Evolutionary conservation across 1,284 basidiomycete species (phyloP).

Genomic region (Puccinia horiana): DNA sequence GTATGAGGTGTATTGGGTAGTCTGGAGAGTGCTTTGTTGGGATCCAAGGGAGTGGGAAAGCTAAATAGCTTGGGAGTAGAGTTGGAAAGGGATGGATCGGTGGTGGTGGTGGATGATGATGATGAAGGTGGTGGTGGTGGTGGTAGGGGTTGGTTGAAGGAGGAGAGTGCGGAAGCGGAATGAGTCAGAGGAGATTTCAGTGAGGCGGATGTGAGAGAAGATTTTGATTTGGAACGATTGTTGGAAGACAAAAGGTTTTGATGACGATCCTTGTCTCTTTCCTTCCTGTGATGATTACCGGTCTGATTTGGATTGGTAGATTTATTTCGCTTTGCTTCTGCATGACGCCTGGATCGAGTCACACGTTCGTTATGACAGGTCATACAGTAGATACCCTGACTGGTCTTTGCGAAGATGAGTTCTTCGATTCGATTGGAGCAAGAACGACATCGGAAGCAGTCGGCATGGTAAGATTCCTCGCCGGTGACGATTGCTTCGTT

Average conservation of each 20-base stretch:
- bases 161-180: neutral
- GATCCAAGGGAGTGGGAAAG: neutral
- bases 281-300: conserved; percentile 14
- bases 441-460: conserved; percentile 96
- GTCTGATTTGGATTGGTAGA: neutral
- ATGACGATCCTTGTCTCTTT: conserved; percentile 7
- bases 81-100: neutral
- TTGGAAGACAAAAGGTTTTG: conserved; percentile 17
- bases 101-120: neutral
- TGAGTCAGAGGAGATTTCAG: neutral
- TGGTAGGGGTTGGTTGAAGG: neutral
- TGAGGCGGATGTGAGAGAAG: neutral
- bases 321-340: conserved; percentile 68
- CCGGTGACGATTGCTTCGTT: conserved; percentile 99
- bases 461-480: conserved; percentile 96
- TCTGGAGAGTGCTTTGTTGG: neutral
- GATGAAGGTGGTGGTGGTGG: neutral
- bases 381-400: conserved; percentile 98
- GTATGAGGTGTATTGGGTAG: conserved; percentile 19
- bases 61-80: neutral
- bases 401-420: conserved; percentile 96
- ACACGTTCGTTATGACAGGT: conserved; percentile 94
- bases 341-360: conserved; percentile 82
- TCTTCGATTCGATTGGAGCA: conserved; percentile 94
- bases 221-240: conserved; percentile 26